A percentile compares a stretch with the other conserved stretches of the same genome.
Conservation (phyloP, 805 yeast genomes). For the Barnettozyma populi region DNA sequence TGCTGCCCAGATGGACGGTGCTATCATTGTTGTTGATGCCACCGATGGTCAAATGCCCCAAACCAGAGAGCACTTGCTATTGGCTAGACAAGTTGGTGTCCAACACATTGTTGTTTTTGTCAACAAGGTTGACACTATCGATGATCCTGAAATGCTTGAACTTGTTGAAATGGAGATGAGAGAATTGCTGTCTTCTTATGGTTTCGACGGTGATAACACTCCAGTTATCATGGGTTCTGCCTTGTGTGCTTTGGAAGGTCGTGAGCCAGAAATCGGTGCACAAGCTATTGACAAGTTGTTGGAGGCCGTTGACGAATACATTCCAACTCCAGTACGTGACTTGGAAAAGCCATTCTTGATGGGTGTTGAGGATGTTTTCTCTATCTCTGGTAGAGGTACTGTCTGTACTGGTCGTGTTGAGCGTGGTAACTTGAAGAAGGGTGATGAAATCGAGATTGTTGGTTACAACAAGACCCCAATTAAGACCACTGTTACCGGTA, state of each 20-base stretch:
- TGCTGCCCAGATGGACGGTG: slow-evolving; percentile 99
- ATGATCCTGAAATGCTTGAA: slow-evolving; percentile 98
- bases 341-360: slow-evolving; percentile 92
- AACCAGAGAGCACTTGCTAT: slow-evolving; percentile 96
- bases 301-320: slow-evolving; percentile 88
- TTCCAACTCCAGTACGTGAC: slow-evolving; percentile 96
- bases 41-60: slow-evolving; percentile 99
- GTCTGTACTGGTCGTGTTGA: slow-evolving; percentile 99
- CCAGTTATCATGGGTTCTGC: slow-evolving; percentile 99
- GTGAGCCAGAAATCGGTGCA: slow-evolving; percentile 86
- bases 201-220: slow-evolving; percentile 96
- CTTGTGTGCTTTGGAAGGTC: slow-evolving; percentile 87
- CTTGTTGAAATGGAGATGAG: slow-evolving; percentile 99
- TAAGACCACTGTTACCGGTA: slow-evolving; percentile 95
- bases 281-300: slow-evolving; percentile 77
- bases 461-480: slow-evolving; percentile 83
- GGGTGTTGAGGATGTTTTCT: slow-evolving; percentile 96
- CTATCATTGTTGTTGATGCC: slow-evolving; percentile 98
- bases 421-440: slow-evolving; percentile 96
- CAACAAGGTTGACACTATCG: slow-evolving; percentile 96
- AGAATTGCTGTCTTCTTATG: slow-evolving; percentile 84
- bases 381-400: slow-evolving; percentile 99
- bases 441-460: slow-evolving; percentile 97
- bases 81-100: slow-evolving; percentile 99
- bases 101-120: slow-evolving; percentile 96